Conservation (phyloP, 2,329 filamentous ascomycete species). For the Ophiostoma triangulosporum region DNA sequence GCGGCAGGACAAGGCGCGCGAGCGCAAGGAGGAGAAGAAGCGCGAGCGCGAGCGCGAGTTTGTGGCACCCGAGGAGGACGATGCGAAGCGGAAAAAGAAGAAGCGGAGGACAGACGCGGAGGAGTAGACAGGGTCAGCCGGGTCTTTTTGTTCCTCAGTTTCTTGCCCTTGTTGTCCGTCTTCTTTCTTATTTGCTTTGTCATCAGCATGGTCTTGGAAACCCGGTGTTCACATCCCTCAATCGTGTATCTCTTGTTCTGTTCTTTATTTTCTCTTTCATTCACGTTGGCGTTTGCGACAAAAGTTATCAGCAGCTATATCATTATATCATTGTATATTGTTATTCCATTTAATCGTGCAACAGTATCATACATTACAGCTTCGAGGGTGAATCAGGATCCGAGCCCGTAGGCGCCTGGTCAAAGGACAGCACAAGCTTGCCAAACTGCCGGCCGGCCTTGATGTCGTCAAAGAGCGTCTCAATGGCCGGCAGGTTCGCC, state of each 20-base stretch:
- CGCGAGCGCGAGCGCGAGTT: conserved; percentile 77
- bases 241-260: neutral
- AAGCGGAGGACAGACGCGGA: conserved; percentile 23
- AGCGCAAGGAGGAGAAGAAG: conserved; percentile 79
- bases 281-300: neutral
- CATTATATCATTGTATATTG: neutral
- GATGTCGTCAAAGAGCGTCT: conserved; percentile 78
- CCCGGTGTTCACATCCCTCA: neutral
- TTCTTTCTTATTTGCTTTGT: neutral
- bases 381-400: conserved; percentile 21
- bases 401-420: conserved; percentile 11
- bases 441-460: conserved; percentile 78
- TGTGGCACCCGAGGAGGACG: conserved; percentile 70
- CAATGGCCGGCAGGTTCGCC: conserved; percentile 63
- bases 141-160: neutral
- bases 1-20: conserved; percentile 69
- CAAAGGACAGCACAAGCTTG: conserved; percentile 72
- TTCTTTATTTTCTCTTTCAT: neutral
- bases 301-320: neutral
- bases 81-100: conserved; percentile 43
- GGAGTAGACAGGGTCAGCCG: too few species aligned
- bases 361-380: conserved; percentile 22
- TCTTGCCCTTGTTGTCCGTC: neutral
- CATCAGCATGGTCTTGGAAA: conserved; percentile 1
- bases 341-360: neutral